Percentiles rank a stretch among this genome's conserved stretches.
Conservation (phyloP, 257 asterid genomes). For the Solanum sejunctum region DNA sequence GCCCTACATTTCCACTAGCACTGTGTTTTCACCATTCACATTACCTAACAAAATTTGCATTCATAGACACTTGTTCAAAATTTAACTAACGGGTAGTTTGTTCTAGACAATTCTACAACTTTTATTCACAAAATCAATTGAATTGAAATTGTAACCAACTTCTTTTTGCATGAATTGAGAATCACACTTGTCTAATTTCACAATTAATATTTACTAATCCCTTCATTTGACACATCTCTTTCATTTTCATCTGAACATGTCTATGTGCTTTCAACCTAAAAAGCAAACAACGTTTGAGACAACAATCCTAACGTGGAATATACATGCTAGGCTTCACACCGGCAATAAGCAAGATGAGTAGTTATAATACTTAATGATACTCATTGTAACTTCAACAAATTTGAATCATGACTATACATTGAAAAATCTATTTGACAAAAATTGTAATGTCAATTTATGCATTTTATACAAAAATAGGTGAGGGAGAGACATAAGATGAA, state of each 20-base stretch:
- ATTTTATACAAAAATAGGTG: background rate
- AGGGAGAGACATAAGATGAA: background rate
- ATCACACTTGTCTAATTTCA: background rate
- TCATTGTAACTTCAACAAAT: background rate
- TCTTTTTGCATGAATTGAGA: background rate
- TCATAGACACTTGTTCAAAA: background rate
- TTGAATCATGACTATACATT: background rate
- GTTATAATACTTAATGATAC: background rate
- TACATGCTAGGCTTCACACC: background rate
- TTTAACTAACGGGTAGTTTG: background rate
- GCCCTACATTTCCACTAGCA: background rate
- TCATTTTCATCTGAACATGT: background rate
- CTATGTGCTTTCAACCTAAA: background rate
- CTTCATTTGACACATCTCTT: background rate
- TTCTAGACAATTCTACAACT: background rate
- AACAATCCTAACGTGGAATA: background rate
- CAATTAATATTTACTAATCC: background rate
- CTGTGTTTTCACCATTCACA: background rate
- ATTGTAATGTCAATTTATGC: background rate
- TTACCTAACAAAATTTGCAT: background rate
- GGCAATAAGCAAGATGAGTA: background rate
- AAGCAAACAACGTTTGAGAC: background rate
- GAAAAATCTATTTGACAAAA: background rate
- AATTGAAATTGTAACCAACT: background rate
- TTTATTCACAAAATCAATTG: background rate